Percentiles rank a stretch among this genome's conserved stretches.
Conservation (phyloP, 768 basidiomycete species). For the Mycena amicta region DNA sequence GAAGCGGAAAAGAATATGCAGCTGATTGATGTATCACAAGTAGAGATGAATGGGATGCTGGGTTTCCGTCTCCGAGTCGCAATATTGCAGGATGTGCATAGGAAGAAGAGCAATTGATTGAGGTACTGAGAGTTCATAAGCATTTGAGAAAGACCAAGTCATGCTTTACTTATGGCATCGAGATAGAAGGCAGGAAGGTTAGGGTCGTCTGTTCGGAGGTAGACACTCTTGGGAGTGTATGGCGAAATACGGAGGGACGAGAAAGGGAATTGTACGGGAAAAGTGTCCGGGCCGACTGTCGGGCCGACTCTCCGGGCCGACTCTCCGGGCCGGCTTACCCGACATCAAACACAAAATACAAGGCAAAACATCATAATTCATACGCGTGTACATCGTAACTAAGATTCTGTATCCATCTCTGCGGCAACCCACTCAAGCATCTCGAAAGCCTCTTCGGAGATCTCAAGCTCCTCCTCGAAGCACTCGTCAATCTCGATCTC, state of each 20-base stretch:
- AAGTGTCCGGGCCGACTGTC: no score
- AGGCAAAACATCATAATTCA: no score
- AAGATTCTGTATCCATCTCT: no score
- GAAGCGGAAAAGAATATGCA: conserved; percentile 97
- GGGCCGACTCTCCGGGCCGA: no score
- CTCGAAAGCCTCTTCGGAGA: no score
- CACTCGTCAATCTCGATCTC: no score
- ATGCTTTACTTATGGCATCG: conserved; percentile 85
- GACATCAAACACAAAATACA: no score
- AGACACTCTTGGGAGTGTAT: conserved; percentile 94
- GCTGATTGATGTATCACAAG: conserved; percentile 92
- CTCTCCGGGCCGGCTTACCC: no score
- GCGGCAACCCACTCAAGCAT: no score
- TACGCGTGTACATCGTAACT: no score
- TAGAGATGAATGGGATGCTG: conserved; percentile 99
- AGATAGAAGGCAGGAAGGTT: conserved; percentile 99
- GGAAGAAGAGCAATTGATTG: conserved; percentile 98
- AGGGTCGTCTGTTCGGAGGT: conserved; percentile 99
- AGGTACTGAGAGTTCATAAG: conserved; percentile 62
- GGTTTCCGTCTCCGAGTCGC: conserved; percentile 92
- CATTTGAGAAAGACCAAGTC: conserved; percentile 12
- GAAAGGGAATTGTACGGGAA: conserved; percentile 97
- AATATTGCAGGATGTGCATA: conserved; percentile 98
- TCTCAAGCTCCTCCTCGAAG: no score
- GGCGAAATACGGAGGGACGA: conserved; percentile 86